A percentile compares a stretch with the other conserved stretches of the same genome.
Conservation (phyloP, 345 rosid genomes). For the Bretschneidera sinensis region DNA sequence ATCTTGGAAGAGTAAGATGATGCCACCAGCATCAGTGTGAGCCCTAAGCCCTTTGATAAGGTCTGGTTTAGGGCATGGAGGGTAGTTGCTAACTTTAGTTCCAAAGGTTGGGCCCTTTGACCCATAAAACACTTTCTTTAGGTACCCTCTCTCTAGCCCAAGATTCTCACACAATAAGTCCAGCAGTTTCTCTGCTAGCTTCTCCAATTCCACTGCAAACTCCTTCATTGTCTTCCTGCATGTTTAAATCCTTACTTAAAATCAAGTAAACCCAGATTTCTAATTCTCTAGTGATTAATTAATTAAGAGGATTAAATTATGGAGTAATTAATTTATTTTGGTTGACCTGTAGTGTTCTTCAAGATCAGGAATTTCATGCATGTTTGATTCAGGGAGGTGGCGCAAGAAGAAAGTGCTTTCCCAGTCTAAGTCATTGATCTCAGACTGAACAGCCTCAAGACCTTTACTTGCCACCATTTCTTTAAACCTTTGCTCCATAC, state of each 20-base stretch:
- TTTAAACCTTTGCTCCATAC: conserved; percentile 62
- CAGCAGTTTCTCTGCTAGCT: conserved; percentile 58
- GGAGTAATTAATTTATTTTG: too few species aligned
- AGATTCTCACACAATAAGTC: conserved; percentile 73
- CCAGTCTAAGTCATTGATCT: conserved; percentile 67
- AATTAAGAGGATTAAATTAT: too few species aligned
- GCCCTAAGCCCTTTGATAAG: conserved; percentile 86
- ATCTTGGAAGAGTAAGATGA: conserved; percentile 84
- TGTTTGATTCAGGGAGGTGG: conserved; percentile 61
- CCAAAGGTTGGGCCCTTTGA: conserved; percentile 72
- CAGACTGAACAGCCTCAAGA: conserved; percentile 45
- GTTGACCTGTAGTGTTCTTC: conserved; percentile 51
- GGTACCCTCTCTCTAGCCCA: conserved; percentile 70
- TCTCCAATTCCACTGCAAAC: conserved; percentile 47
- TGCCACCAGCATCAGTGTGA: conserved; percentile 96
- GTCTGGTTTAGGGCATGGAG: conserved; percentile 91
- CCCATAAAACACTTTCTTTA: conserved; percentile 67
- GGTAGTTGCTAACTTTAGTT: conserved; percentile 89
- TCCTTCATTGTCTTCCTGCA: conserved; percentile 62
- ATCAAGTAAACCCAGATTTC: neutral
- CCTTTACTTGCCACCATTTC: conserved; percentile 60
- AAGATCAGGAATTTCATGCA: conserved; percentile 54
- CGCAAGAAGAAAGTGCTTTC: conserved; percentile 72
- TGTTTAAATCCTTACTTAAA: neutral
- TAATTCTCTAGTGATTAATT: too few species aligned